phyloP scores from a whole-genome alignment of 208 protist genomes.

The Novymonas esmeraldas region DNA sequence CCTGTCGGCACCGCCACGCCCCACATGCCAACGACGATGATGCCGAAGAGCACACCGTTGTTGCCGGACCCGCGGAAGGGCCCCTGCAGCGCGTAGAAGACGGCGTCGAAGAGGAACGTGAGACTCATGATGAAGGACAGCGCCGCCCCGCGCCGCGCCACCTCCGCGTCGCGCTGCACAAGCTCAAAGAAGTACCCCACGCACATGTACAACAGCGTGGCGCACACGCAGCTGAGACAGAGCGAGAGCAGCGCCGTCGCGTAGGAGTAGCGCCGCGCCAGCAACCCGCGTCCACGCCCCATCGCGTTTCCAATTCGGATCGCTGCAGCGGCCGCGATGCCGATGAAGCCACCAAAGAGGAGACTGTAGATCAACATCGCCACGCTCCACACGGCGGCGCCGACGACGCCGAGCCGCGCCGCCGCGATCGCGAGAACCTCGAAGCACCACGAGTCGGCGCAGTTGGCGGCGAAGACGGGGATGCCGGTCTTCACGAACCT shows the following conservation, averaged over 20 bases:
- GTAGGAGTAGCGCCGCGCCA: conserved; percentile 30
- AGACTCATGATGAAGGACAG: conserved; percentile 5
- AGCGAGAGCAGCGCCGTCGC: conserved; percentile 5
- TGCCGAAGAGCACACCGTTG: conserved; percentile 15
- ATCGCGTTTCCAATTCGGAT: conserved; percentile 39
- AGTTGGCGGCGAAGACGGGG: conserved; percentile 29
- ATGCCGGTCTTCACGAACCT: conserved; percentile 27
- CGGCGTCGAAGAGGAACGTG: conserved; percentile 30
- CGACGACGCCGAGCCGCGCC: conserved; percentile 24
- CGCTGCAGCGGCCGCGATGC: conserved; percentile 21
- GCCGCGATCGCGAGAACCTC: conserved; percentile 32
- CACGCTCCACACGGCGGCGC: conserved; percentile 29
- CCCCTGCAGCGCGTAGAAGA: conserved; percentile 38
- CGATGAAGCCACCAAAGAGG: conserved; percentile 30
- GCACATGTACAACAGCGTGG: not conserved
- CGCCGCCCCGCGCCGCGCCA: conserved; percentile 17
- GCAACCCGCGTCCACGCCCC: conserved; percentile 24
- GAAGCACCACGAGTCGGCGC: conserved; percentile 44
- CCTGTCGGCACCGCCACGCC: conserved; percentile 29
- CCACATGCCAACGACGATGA: conserved; percentile 33
- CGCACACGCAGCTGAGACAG: not conserved
- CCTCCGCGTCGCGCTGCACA: conserved; percentile 31
- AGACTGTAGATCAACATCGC: conserved; percentile 32
- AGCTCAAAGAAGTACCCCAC: conserved; percentile 1
- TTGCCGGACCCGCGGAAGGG: conserved; percentile 35